phyloP scores from a whole-genome alignment of 148 eudicot genomes.

The Pouteria glomerata region DNA sequence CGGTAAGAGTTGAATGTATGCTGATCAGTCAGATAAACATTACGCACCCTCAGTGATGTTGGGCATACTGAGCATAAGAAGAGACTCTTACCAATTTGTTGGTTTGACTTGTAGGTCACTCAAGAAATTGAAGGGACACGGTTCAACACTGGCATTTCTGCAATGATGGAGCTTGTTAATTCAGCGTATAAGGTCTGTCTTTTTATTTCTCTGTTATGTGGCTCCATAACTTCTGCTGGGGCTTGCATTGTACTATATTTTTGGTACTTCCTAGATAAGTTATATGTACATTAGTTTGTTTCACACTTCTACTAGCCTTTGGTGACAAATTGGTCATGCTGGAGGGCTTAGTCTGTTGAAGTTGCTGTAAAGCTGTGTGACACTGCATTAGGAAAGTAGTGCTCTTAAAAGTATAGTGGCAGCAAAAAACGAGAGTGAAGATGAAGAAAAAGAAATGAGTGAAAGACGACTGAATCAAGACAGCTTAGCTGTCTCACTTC shows the following conservation, averaged over 20 bases:
- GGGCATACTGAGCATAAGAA: background rate
- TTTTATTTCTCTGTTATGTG: constrained; percentile 4
- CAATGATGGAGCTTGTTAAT: constrained; percentile 99
- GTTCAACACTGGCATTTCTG: constrained; percentile 96
- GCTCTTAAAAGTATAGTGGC: background rate
- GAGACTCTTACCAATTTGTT: background rate
- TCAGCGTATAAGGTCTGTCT: constrained; percentile 80
- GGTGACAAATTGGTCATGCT: background rate
- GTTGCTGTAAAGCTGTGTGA: background rate
- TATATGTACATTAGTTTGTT: no score
- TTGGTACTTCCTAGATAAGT: no score
- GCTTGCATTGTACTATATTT: no score
- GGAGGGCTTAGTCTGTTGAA: background rate
- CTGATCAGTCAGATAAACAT: background rate
- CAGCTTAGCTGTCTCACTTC: background rate
- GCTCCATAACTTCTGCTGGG: no score
- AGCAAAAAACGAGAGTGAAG: background rate
- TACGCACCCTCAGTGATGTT: background rate
- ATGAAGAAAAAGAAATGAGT: no score
- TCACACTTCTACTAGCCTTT: background rate
- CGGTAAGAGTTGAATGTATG: no score
- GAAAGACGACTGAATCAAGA: background rate
- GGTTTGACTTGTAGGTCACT: constrained; percentile 50
- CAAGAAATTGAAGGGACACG: constrained; percentile 92
- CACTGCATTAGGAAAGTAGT: background rate